Conservation (phyloP, 148 eudicot species). For the Tetragonia tetragonoides region DNA sequence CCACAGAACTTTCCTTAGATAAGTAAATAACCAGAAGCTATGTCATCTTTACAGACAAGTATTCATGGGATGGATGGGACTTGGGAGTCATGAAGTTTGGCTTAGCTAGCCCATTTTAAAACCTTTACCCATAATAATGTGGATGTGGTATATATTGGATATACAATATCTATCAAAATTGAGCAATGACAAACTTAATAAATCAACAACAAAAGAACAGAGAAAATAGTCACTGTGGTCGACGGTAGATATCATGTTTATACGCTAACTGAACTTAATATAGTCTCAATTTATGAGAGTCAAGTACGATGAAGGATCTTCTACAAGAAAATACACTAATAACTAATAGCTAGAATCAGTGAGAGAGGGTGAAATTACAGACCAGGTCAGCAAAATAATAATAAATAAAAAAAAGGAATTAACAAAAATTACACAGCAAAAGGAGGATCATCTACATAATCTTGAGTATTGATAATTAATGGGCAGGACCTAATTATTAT, state of each 20-base stretch:
- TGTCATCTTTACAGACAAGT: background rate
- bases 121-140: background rate
- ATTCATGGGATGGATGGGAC: background rate
- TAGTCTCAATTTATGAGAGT: constrained; percentile 1
- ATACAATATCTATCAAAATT: too few species aligned
- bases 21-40: background rate
- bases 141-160: too few species aligned
- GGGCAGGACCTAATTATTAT: too few species aligned
- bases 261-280: background rate
- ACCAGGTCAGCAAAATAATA: constrained; percentile 13
- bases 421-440: background rate
- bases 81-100: background rate
- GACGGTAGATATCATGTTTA: background rate
- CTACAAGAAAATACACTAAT: constrained; percentile 24
- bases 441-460: background rate
- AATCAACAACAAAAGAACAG: too few species aligned
- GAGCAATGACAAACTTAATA: too few species aligned
- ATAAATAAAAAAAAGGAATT: background rate
- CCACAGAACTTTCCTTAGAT: background rate
- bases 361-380: constrained; percentile 15
- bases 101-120: background rate
- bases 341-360: constrained; percentile 19
- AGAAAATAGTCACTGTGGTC: too few species aligned
- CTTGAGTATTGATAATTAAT: background rate
- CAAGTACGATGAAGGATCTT: constrained; percentile 9